Evolutionary conservation across 2,329 filamentous ascomycete species (phyloP), one percentile per base, ranked within the genome.

Genomic region (Exophiala sideris): DNA sequence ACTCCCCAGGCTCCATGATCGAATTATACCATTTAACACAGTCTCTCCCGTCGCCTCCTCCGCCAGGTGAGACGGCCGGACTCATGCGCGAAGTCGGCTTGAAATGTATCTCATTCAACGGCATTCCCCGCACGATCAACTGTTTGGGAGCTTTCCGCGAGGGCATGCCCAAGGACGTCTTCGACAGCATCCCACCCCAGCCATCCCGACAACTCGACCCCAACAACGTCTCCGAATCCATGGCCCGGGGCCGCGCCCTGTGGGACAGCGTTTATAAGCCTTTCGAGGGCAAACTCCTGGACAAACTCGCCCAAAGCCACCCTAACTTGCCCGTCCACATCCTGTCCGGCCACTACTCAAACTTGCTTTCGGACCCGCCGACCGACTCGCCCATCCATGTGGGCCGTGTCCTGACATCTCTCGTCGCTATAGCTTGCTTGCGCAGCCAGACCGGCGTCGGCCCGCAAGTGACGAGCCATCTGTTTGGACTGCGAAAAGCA

Each of bases 301-400:
- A 77, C 47, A 89, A 87, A 71, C 81, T 95, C 1, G 87, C 82
- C 0, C 77, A 79, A n/a, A 84, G 85, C 9, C 89, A 95, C 67
- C 89, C 89, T 0, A 89, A 94, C 67, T 72, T 95, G 20, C 89
- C 89, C 0, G 86, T 91, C 2, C 85, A 89, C 66, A 94, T 95
- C 62, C 74, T 94, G 11, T 78, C 84, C 60, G 80, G 79, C 47
- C 86, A 92, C 67, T 95, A 95, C 68, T 84, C 84, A 0, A 82
- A 82, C 1, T 69, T 94, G 10, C 82, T 95, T 35, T 80, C 86
- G 0, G 86, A 94, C 62, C 88, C 88, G 1, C 69, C 73, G 6
- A 65, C 70, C 3, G 73, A 71, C 18, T 77, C 76, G 0, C 67
- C 77, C 18, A 76, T 72, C 0, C 79, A 77, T 14, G 80, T 88